Evolutionary conservation across 345 rosid species (phyloP), one percentile per base, ranked within the genome.

Genomic region (Luvunga scandens): DNA sequence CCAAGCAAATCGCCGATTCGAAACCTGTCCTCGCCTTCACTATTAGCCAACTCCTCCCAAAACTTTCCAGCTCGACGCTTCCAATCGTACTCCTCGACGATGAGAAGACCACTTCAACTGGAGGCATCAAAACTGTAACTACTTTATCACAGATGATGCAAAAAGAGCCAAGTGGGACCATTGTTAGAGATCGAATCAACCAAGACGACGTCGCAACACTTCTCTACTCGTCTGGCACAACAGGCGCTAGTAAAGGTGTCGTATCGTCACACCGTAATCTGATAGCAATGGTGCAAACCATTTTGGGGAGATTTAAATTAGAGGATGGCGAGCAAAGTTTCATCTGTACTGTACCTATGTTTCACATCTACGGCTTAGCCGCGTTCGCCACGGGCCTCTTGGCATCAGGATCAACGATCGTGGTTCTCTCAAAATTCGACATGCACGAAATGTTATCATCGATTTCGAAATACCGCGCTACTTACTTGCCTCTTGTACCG

Each of bases 271-370:
- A 95, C 79, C 79, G 88, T 2, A 93, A 86, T 80, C 74, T 93
- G 31, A 93, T 93, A 61, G 92, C 96, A 0, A 82, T 88, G 91
- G 95, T 88, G 33, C 84, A 89, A 66, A 83, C 81, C 0, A 38
- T 86, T 25, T 56, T 85, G 4, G 77, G 38, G 66, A 76, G 93
- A 72, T 87, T 78, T 84, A 75, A 50, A 13, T 61, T 48, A 50
- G 81, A 67, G 1, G 82, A 79, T 9, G 86, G 85, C 21, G 86
- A 83, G 60, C 92, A 88, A 18, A 85, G 71, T 21, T 87, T 90
- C 81, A 64, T 95, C 71, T 92, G 98, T 83, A 91, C 98, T 8
- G 92, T 95, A 60, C 98, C 98, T 5, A 93, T 95, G 98, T 95
- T 86, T 76, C 98, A 93, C 82, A 81, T 92, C 69, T 95, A 90